phyloP scores from a whole-genome alignment of 2,329 filamentous ascomycete species.

The Fusarium concolor region DNA sequence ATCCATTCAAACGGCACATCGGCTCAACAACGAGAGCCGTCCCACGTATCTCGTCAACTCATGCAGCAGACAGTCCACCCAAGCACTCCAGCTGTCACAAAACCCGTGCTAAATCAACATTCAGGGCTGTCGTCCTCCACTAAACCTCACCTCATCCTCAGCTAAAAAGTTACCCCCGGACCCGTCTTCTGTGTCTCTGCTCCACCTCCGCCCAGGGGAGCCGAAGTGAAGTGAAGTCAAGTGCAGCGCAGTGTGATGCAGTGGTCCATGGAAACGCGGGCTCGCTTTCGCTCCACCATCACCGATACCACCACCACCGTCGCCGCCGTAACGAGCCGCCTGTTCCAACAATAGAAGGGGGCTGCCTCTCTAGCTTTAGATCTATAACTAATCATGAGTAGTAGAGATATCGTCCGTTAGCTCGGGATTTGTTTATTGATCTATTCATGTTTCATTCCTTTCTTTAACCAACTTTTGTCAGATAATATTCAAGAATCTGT shows the following conservation, averaged over 20 bases:
- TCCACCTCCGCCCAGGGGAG: conserved; percentile 35
- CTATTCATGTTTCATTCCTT: conserved; percentile 1
- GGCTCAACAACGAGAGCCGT: conserved; percentile 2
- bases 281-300: conserved; percentile 13
- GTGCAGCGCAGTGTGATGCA: background rate
- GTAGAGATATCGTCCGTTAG: background rate
- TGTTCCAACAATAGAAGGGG: conserved; percentile 40
- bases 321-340: conserved; percentile 19
- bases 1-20: conserved; percentile 18
- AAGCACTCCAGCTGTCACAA: conserved; percentile 8
- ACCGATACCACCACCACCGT: conserved; percentile 38
- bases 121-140: conserved; percentile 29
- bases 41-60: background rate
- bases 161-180: conserved; percentile 33
- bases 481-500: too few species aligned
- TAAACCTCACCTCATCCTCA: conserved; percentile 37
- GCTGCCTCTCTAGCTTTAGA: conserved; percentile 31
- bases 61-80: background rate
- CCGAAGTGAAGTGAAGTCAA: background rate
- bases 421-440: background rate
- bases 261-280: background rate
- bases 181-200: conserved; percentile 21
- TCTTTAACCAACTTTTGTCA: background rate
- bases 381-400: conserved; percentile 24
- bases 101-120: background rate